Evolutionary conservation across 371 early-diverging fungal genomes (phyloP), one percentile per base, ranked within the genome.

Genomic region (Conidiobolus incongruus): DNA sequence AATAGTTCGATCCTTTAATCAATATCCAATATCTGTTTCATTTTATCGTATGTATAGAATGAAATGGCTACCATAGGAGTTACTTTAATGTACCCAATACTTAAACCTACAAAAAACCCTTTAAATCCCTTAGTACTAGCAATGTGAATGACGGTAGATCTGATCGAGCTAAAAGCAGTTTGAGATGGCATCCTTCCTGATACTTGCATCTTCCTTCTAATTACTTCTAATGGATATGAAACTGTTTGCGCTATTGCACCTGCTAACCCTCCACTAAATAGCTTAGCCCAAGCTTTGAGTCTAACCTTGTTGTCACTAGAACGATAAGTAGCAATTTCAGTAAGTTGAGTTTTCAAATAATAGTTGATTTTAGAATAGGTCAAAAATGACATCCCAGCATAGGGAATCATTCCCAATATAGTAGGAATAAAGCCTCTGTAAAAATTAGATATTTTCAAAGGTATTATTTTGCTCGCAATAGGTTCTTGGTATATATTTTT

Each of bases 351-450:
- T 13, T 76, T 65, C 24, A 61, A 69, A 34, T 71, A 47, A 19
- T 71, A 52, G 2, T 70, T 72, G 26, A 77, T 47, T 19, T 58
- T 47, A 45, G 81, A 72, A 47, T 87, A 75, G 2, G 74, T 74
- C 51, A 71, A 72, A 53, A 89, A 86, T 1, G 87, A 77, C 2
- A 83, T 84, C 13, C 96, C 96, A 7, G 91, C 94, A 48, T 96
- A 96, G 2, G 95, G 96, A 2, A 94, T 61, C 66, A 94, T 93
- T 10, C 96, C 96, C 47, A 71, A 67, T n/a, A 93, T 56, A 0
- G 94, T 75, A 2, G 89, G 77, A 16, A 77, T 41, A 49, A 90
- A 90, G 17, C 96, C 96, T 15, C 90, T 67, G 58, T 92, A 96
- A 52, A 92, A 92, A 55, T 89, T 90, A 33, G 60, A 31, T 0